Base-by-base conservation (phyloP, 495 filamentous ascomycete species). In the Aspergillus sclerotiicarbonarius region DNA sequence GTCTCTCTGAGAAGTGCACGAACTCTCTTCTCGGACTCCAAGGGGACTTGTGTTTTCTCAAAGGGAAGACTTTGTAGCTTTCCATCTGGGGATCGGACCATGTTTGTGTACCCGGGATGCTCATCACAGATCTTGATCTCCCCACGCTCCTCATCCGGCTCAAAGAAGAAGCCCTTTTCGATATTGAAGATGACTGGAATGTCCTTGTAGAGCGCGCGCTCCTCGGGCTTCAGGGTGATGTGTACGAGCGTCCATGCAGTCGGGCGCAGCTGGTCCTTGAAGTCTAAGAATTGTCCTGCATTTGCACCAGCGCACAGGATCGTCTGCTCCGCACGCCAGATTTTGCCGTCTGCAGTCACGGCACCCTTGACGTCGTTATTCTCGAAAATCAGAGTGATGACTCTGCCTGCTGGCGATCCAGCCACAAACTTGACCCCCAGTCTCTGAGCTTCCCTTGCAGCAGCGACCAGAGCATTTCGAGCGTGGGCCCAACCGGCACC, bases 61-160 rank as follows among this genome's bases (percentile, higher is more conserved):
- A 84, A 82, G 0, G 80, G 81, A 2, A 74, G 61, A 47, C 71
- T 76, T n/a, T 67, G 62, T 19, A 59, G 53, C 53, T 70, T 68
- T 0, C 54, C 66, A 1, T 31, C 10, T 53, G 31, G 0, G 67
- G 52, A 35, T 68, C 60, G n/a, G 13, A 72, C 30, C 10, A 74
- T 76, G 51, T 83, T 82, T 54, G 68, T 74, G 60, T 84, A 84
- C 13, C 81, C 81, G 0, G 79, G 80, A 49, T 83, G 80, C 54
- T 84, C 80, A 55, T 83, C 81, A 62, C 78, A 81, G 53, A 84
- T 76, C 62, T 84, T 84, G 1, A 84, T 64, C 59, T 83, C 75
- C 10, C 72, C 65, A 0, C 72, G 77, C 18, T 79, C 78, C 31
- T 68, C 72, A 56, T 80, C 77, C 4, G 81, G 80, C 54, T 83